phyloP scores from a whole-genome alignment of 2,329 filamentous ascomycete genomes.

The Zalaria obscura region DNA sequence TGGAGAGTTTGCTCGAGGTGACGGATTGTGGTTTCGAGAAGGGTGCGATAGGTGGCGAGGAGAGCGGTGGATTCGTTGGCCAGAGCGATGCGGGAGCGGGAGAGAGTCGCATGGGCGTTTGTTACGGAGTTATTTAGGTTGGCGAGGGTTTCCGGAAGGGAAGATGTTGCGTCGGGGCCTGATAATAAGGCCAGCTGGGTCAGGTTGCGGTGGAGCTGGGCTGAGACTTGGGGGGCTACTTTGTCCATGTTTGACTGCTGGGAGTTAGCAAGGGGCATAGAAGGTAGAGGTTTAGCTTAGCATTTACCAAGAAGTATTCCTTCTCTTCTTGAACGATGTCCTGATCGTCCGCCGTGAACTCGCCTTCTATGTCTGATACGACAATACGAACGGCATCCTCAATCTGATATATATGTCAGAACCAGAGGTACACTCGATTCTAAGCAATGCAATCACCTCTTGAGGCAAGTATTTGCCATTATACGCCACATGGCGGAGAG shows the following conservation, averaged over 20 bases:
- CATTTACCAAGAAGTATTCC: slow-evolving; percentile 21
- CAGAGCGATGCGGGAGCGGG: slow-evolving; percentile 16
- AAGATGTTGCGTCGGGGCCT: slow-evolving; percentile 6
- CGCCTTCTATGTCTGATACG: slow-evolving; percentile 23
- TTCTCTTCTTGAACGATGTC: slow-evolving; percentile 25
- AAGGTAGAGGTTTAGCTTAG: slow-evolving; percentile 2
- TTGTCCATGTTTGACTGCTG: slow-evolving; percentile 19
- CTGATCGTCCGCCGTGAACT: slow-evolving; percentile 21
- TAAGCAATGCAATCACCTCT: slow-evolving; percentile 15
- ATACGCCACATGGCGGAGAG: slow-evolving; percentile 20
- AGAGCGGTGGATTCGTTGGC: slow-evolving; percentile 19
- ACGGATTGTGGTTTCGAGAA: slow-evolving; percentile 24
- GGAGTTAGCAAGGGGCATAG: neutral
- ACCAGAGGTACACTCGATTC: neutral
- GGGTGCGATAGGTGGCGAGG: slow-evolving; percentile 20
- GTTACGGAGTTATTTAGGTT: slow-evolving; percentile 8
- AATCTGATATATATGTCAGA: slow-evolving; percentile 12
- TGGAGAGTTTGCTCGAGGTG: slow-evolving; percentile 34
- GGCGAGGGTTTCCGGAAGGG: neutral
- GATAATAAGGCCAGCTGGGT: slow-evolving; percentile 18
- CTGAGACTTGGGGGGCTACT: slow-evolving; percentile 20
- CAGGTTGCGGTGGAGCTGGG: slow-evolving; percentile 16
- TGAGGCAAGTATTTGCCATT: slow-evolving; percentile 21
- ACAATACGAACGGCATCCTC: slow-evolving; percentile 28
- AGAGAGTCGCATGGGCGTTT: slow-evolving; percentile 12